Evolutionary conservation across 495 filamentous ascomycete genomes (phyloP), one percentile per base, ranked within the genome.

Genomic region (Monascus purpureus): DNA sequence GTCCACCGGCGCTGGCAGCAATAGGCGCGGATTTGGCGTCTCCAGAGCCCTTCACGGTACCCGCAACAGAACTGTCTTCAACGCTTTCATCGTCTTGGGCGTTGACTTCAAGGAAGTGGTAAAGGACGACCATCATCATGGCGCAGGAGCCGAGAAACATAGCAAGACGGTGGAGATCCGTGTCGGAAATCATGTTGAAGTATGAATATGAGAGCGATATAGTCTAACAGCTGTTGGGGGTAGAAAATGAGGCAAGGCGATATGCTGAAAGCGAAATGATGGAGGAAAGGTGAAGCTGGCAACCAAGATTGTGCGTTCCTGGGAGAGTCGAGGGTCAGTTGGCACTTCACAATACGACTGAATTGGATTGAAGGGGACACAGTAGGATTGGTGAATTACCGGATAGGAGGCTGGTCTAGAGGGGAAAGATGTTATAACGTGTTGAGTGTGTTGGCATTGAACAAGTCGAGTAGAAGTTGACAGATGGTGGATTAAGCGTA

Each of bases 71-170:
- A 15, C 41, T 17, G 12, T 42, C 25, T 2, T 39, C 22, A 12
- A 45, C 29, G 16, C 34, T 11, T 16, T 44, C 45, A 16, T 69
- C 67, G 28, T 82, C 73, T 38, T 66, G 59, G 20, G 86, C 74
- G 53, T 97, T 97, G 65, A 95, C 74, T 49, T 95, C 87, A 45
- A 99, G 77, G 67, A 92, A 96, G 61, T 94, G 85, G 68, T 96
- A 96, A 13, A 94, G 59, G 27, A 96, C 75, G 29, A 93, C 94
- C 41, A 99, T 72, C 33, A 94, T 72, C 86, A 95, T 90, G 44
- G 90, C 73, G 19, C 77, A 68, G 25, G 75, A 85, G 59, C 92
- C 90, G 35, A 96, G 81, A 57, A 94, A 88, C 51, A 93, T 76
- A 57, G 90, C 87, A 14, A 99, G 76, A 17, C 70, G 67, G 62